These are phyloP conservation scores for Globisporangium acanthophoron DNA, from an alignment of 352 stramenopile species.

Conservation along the genomic window DNA sequence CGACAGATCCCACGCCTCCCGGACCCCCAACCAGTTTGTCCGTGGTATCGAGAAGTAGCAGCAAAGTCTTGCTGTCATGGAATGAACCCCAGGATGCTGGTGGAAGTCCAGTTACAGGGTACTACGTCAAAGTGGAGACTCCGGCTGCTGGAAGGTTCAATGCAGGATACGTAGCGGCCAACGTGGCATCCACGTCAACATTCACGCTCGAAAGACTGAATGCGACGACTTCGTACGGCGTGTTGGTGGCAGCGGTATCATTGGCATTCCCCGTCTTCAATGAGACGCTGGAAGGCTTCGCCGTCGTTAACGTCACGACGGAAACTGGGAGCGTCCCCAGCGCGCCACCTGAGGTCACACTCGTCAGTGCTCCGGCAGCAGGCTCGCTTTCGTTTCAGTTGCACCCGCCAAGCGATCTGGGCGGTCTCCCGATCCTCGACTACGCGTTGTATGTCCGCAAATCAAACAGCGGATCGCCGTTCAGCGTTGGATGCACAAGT, in stretches of 20 bases:
- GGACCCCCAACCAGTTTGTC: constrained; percentile 20
- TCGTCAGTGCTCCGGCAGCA: constrained; percentile 18
- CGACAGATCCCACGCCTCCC: constrained; percentile 24
- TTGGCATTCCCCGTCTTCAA: constrained; percentile 17
- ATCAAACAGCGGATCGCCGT: not conserved
- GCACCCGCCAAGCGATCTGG: constrained; percentile 19
- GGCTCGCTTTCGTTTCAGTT: constrained; percentile 39
- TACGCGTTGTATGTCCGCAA: constrained; percentile 33
- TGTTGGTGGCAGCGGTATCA: constrained; percentile 22
- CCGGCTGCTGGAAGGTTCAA: not conserved
- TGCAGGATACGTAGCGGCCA: not conserved
- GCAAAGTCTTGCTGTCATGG: constrained; percentile 29
- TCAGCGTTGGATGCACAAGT: constrained; percentile 5
- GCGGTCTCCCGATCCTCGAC: constrained; percentile 25
- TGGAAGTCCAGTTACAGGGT: constrained; percentile 24
- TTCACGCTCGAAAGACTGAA: constrained; percentile 21
- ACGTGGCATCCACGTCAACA: not conserved
- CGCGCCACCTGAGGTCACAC: constrained; percentile 10
- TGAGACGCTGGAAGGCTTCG: not conserved
- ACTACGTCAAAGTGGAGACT: constrained; percentile 3
- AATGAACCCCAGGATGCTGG: constrained; percentile 27
- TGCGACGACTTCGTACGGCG: constrained; percentile 30
- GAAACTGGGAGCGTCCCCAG: constrained; percentile 15
- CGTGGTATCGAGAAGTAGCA: constrained; percentile 7
- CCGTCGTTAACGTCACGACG: constrained; percentile 18